These are phyloP conservation scores for Escallonia rubra DNA, from an alignment of 129 eudicot genomes.

Conservation along the genomic window DNA sequence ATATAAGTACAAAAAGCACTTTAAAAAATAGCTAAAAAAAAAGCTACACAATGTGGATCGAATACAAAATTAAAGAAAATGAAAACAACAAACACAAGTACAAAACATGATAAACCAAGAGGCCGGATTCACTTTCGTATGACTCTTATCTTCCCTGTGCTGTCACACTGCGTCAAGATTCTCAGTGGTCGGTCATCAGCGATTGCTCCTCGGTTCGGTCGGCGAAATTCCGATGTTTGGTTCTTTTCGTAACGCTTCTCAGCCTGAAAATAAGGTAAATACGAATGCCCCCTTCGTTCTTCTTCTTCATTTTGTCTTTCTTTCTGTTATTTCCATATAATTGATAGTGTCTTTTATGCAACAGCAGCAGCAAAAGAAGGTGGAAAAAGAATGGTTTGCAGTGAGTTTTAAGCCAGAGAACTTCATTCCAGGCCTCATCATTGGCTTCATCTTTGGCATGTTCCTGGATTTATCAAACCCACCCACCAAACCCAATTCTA, in stretches of 20 bases:
- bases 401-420: conserved; percentile 71
- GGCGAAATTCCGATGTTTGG: conserved; percentile 15
- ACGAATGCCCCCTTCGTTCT: not conserved
- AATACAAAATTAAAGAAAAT: too few relatives aligned
- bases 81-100: too few relatives aligned
- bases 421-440: conserved; percentile 75
- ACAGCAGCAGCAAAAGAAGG: conserved; percentile 20
- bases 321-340: not conserved
- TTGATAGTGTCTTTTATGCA: not conserved
- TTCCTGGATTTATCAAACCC: conserved; percentile 67
- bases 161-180: too few relatives aligned
- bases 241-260: conserved; percentile 26
- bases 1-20: too few relatives aligned
- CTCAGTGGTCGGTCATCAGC: too few relatives aligned
- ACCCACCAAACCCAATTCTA: not conserved
- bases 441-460: conserved; percentile 75
- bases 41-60: too few relatives aligned
- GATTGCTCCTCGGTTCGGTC: too few relatives aligned
- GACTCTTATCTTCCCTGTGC: too few relatives aligned
- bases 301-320: not conserved
- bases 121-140: too few relatives aligned
- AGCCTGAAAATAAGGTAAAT: conserved; percentile 29
- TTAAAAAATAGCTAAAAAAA: too few relatives aligned
- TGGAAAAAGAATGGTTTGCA: conserved; percentile 49
- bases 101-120: too few relatives aligned